Evolutionary conservation across 805 yeast genomes (phyloP).

Genomic region (Candida sphagnicola): DNA sequence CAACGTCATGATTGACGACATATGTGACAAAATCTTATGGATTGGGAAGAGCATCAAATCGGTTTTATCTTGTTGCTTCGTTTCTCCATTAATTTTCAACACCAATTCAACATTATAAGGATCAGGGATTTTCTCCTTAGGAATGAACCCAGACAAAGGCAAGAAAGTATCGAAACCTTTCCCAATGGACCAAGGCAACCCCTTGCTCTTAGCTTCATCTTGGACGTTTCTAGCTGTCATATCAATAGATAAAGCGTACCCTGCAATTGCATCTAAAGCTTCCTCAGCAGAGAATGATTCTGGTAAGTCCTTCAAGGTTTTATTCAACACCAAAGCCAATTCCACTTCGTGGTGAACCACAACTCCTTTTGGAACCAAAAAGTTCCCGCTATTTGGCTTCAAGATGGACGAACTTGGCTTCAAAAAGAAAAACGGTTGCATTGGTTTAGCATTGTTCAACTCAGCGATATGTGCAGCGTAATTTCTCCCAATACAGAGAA

Average conservation of each 20-base stretch:
- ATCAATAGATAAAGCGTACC: conserved; percentile 87
- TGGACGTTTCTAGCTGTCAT: conserved; percentile 96
- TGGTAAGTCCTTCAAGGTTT: conserved; percentile 57
- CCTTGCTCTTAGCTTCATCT: conserved; percentile 88
- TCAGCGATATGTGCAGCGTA: conserved; percentile 96
- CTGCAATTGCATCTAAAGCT: conserved; percentile 75
- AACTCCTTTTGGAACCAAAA: conserved; percentile 74
- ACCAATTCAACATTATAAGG: conserved; percentile 67
- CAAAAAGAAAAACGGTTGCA: conserved; percentile 86
- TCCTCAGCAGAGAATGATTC: conserved; percentile 58
- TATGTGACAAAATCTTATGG: conserved; percentile 71
- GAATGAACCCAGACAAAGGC: conserved; percentile 76
- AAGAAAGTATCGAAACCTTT: conserved; percentile 96
- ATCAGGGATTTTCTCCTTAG: conserved; percentile 61
- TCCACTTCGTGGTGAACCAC: conserved; percentile 96
- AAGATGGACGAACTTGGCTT: conserved; percentile 84
- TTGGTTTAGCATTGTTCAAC: conserved; percentile 75
- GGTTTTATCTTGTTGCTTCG: conserved; percentile 71
- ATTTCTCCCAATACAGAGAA: conserved; percentile 94
- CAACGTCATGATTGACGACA: conserved; percentile 87
- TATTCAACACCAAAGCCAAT: conserved; percentile 72
- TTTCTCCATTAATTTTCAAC: conserved; percentile 66
- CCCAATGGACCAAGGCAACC: conserved; percentile 94
- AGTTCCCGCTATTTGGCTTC: conserved; percentile 59
- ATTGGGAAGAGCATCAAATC: conserved; percentile 85